Base-by-base conservation (phyloP, 2,329 filamentous ascomycete genomes). In the Fusarium sp. region DNA sequence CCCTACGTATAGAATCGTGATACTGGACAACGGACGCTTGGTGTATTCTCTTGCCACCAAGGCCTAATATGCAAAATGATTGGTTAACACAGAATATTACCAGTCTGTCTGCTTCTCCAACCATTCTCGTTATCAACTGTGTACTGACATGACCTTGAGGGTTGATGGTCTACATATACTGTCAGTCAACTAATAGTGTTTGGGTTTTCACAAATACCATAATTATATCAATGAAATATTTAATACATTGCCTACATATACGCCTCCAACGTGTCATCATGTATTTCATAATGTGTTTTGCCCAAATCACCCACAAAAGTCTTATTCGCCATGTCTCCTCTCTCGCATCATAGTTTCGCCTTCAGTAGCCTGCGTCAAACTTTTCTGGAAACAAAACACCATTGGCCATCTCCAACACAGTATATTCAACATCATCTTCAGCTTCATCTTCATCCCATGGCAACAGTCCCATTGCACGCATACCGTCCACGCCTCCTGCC, bases 381-480 rank as follows among this genome's bases (percentile, higher is more conserved):
- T 76, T 72, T 62, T 81, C 78, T 0, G 80, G 80, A 70, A 82
- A 82, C 56, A 82, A 59, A n/a, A 82, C 78, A 45, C 71, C 73
- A 55, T 82, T 81, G 5, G 78, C 79, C 74, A 79, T 76, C 8
- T 75, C 71, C 46, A 82, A 53, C 15, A 81, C 73, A 35, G 69
- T 70, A 62, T 74, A 72, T 70, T 81, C 79, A 15, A 54, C 58
- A n/a, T 79, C 75, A 13, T 70, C 68, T 13, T 55, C 49, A 13
- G 75, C 78, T 27, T 78, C 76, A 22, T 77, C 75, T 55, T 80
- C 79, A 32, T 81, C 79, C 76, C 78, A 82, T 1, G 80, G 79
- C 51, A 80, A 56, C 50, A 82, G 39, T 0, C 81, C 81, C 79
- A 82, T 81, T 1, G 80, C 78, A 19, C 79, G 71, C 54, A 82